Conservation (phyloP, 768 basidiomycete species). For the Boletales sp. region DNA sequence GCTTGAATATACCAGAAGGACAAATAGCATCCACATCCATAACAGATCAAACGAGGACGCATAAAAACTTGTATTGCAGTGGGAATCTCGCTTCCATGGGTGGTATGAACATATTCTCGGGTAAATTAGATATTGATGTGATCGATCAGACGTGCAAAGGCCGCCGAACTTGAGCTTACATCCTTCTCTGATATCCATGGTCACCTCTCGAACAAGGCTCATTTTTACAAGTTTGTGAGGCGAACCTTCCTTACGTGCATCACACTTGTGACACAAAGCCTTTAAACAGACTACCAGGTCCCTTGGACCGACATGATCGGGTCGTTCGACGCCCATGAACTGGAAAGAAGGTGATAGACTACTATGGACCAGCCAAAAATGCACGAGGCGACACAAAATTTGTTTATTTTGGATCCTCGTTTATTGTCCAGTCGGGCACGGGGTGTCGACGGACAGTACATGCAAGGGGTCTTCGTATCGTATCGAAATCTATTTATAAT, state of each 20-base stretch:
- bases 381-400: neutral
- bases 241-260: neutral
- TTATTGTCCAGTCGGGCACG: too few relatives aligned
- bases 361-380: conserved; percentile 10
- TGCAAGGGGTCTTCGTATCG: too few relatives aligned
- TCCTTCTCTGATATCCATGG: conserved; percentile 13
- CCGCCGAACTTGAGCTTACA: conserved; percentile 4
- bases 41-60: conserved; percentile 11
- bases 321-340: conserved; percentile 7
- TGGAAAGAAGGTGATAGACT: conserved; percentile 8
- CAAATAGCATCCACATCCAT: conserved; percentile 5
- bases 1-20: conserved; percentile 3
- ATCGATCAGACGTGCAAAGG: conserved; percentile 2
- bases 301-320: conserved; percentile 15
- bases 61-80: conserved; percentile 7
- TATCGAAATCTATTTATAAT: neutral
- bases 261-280: neutral
- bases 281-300: conserved; percentile 6
- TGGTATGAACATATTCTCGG: conserved; percentile 1
- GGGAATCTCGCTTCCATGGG: conserved; percentile 15
- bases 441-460: too few relatives aligned
- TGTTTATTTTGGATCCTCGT: too few relatives aligned
- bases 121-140: neutral
- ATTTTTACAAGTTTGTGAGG: conserved; percentile 1
- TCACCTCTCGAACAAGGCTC: conserved; percentile 16